Evolutionary conservation across 1,139 yeast genomes (phyloP).

Genomic region (Taphrina pruni): DNA sequence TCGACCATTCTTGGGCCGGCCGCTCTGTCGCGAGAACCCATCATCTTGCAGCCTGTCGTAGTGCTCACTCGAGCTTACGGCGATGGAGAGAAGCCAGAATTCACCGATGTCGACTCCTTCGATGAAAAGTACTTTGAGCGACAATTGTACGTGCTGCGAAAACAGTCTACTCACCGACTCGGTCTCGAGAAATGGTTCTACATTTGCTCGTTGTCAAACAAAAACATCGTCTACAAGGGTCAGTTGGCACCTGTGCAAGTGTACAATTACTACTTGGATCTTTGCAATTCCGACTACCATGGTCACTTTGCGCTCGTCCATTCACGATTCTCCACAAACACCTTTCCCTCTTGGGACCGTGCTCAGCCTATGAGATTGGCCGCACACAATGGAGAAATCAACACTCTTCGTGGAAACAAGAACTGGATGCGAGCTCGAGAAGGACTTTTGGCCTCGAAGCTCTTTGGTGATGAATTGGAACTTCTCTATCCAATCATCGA

Average conservation of each 20-base stretch:
- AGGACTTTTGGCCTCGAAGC: constrained; percentile 87
- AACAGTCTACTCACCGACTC: constrained; percentile 86
- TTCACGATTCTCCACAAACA: constrained; percentile 95
- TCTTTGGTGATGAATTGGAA: constrained; percentile 91
- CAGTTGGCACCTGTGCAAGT: constrained; percentile 97
- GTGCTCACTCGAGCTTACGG: constrained; percentile 65
- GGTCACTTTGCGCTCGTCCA: constrained; percentile 96
- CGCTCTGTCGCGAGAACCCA: constrained; percentile 90
- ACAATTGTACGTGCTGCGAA: constrained; percentile 81
- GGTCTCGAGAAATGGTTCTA: constrained; percentile 97
- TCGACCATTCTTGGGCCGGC: constrained; percentile 93
- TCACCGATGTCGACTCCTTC: constrained; percentile 59
- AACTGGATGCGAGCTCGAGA: constrained; percentile 99
- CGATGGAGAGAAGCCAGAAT: constrained; percentile 49
- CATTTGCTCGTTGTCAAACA: constrained; percentile 88
- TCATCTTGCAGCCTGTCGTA: constrained; percentile 84
- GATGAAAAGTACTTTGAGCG: constrained; percentile 73
- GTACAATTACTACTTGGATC: constrained; percentile 89
- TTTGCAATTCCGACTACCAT: constrained; percentile 88
- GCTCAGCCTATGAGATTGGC: constrained; percentile 98
- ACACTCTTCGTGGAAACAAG: constrained; percentile 94
- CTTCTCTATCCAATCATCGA: constrained; percentile 92
- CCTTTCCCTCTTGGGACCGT: constrained; percentile 99
- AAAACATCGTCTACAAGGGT: constrained; percentile 94
- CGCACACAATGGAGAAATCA: constrained; percentile 98